Evolutionary conservation across 345 rosid species (phyloP), one percentile per base, ranked within the genome.

Genomic region (Gossypium sturtianum): DNA sequence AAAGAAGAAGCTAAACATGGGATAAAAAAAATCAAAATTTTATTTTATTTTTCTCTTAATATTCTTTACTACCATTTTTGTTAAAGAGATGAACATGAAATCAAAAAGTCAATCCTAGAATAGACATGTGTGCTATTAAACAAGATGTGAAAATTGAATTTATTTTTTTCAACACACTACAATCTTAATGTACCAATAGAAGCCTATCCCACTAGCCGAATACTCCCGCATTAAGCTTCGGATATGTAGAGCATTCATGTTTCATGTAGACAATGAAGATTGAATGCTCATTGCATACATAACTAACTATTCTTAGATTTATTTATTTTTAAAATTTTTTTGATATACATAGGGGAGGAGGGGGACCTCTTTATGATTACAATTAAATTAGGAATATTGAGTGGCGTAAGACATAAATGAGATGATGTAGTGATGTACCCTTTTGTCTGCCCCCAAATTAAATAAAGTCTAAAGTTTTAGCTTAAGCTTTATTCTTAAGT

Each of bases 331-430:
- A 7, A 1, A 10, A 52, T 7, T 7, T 16, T 9, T 8, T 17
- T 9, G 7, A 19, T 19, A 19, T 56, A 60, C 12, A 44, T 45
- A 66, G 34, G 44, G 44, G 11, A 66, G 20, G 71, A 66, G 20
- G 54, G 71, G 71, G 56, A 66, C 38, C 71, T 47, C 56, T 53
- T 66, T 15, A 12, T 45, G 47, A 22, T 66, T 54, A 45, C 54
- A 12, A 22, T 66, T 34, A 47, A 11, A 44, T 12, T 66, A 19
- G 16, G 27, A 65, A 8, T 12, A 17, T 44, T 12, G 52, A 66
- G 34, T 66, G n/a, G 54, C n/a, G 8, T 47, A 22, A 2, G 29
- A 13, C 12, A 45, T 67, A 17, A 23, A 53, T 53, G 58, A 10
- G 22, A 53, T 53, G 58, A 53, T 53, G 58, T 53, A n/a, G 9